A percentile compares a stretch with the other conserved stretches of the same genome.
These are phyloP conservation scores for Exophiala viscosa DNA, from an alignment of 2,329 filamentous ascomycete species.

Conservation along the genomic window DNA sequence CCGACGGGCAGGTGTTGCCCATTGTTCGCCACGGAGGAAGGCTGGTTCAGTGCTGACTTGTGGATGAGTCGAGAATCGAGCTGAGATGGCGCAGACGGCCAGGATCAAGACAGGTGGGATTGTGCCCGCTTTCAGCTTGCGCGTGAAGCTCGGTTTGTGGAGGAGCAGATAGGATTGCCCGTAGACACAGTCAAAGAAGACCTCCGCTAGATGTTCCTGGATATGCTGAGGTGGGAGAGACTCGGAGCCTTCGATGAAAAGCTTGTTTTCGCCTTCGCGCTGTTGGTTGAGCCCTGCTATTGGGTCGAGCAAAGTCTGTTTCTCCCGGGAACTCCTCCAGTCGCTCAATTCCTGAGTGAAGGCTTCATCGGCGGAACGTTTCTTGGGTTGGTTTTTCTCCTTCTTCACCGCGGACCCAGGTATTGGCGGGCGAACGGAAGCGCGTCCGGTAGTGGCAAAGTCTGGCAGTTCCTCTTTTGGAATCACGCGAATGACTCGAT, in stretches of 20 bases:
- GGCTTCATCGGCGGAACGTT: constrained; percentile 80
- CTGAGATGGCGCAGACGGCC: constrained; percentile 93
- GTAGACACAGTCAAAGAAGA: constrained; percentile 94
- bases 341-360: constrained; percentile 77
- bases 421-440: constrained; percentile 76
- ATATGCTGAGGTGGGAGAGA: constrained; percentile 79
- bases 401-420: constrained; percentile 56
- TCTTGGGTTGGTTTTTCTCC: constrained; percentile 54
- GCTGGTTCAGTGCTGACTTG: constrained; percentile 70
- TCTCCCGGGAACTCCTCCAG: constrained; percentile 63
- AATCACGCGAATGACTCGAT: constrained; percentile 91
- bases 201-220: constrained; percentile 87
- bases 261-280: constrained; percentile 68
- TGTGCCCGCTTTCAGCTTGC: constrained; percentile 68
- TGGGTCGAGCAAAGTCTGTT: constrained; percentile 28
- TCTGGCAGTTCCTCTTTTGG: constrained; percentile 77
- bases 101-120: constrained; percentile 86
- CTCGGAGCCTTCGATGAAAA: constrained; percentile 77
- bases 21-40: constrained; percentile 85
- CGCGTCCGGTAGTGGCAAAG: constrained; percentile 66
- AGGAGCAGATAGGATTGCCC: constrained; percentile 91
- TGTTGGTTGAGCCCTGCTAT: constrained; percentile 53
- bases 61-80: constrained; percentile 87
- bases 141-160: constrained; percentile 96
- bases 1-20: constrained; percentile 80